Base-by-base conservation (phyloP, 2,329 filamentous ascomycete species). In the Cryphonectria parasitica region DNA sequence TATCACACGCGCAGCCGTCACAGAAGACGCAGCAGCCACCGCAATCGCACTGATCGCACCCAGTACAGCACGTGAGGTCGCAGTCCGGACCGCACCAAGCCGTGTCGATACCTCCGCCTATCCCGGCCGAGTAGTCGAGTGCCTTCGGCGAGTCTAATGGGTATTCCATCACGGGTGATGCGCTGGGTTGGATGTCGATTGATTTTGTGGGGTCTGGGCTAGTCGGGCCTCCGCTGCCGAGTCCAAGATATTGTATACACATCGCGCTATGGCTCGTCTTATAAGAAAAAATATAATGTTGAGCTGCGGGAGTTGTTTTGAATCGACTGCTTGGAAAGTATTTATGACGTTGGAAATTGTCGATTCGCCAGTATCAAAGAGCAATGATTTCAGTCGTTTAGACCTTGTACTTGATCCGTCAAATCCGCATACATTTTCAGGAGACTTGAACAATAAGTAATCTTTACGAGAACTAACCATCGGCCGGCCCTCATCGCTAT, bases 131-230 rank as follows among this genome's bases (percentile, higher is more conserved):
- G 28, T 66, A 66, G 1, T 17, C 31, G n/a, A 31, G 2, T 39
- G 10, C 31, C 11, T n/a, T 66, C 17, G 54, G n/a, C 45, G 45
- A 6, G 5, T 56, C 31, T 10, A 11, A 2, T 41, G 64, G 28
- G 31, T 66, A 66, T 36, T 66, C 31, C 64, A 66, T 66, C 22
- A 31, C 31, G 6, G 64, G 64, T 39, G 34, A 31, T 8, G 15
- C 3, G 13, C 54, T 41, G 15, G 60, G 60, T 17, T 62, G 31
- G 34, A 22, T 25, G 17, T 62, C 22, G 34, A 41, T 22, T 15
- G 60, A 25, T 22, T 34, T 15, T 13, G 54, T 31, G 25, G 25
- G 54, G 54, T 58, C 54, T 17, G 54, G 25, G 54, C 54, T 58
- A 6, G 54, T 34, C 1, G 31, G 22, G 4, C 31, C 17, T 22